Base-by-base conservation (phyloP, 2,329 filamentous ascomycete species). In the Shiraia bambusicola region DNA sequence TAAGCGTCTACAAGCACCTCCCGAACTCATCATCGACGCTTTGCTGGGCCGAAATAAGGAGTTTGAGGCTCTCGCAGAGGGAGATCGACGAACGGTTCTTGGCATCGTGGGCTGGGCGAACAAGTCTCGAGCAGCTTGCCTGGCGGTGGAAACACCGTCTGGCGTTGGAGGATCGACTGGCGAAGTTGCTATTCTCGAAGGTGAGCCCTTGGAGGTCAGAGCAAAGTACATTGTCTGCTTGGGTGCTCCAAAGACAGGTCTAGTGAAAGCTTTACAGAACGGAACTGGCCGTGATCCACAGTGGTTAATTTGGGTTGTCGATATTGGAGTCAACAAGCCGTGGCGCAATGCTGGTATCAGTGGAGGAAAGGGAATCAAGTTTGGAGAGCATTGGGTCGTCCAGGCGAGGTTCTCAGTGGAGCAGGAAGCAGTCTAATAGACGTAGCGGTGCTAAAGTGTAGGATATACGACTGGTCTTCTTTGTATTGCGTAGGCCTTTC, bases 51-150 rank as follows among this genome's bases (percentile, higher is more conserved):
- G 93, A 49, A 89, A 93, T 31, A 82, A 90, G 42, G 85, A 88
- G 2, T 96, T 96, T 59, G 90, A 96, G 54, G 89, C 94, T 56
- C 76, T 97, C 19, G 81, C 88, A 26, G 86, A 84, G 2, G 85
- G 86, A 12, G 87, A 95, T 52, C 88, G 94, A 64, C 83, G 85
- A 3, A 86, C 86, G 0, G 88, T 89, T 0, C 91, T 94, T 60
- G 87, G 94, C 61, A 81, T 96, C 61, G 93, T 96, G 59, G 86
- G 90, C 49, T 97, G 91, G 90, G 86, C 89, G 2, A 97, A 96
- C 63, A 85, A 90, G 50, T 88, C 85, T 63, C 87, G 90, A 51
- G 84, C 89, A 0, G 83, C 85, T 43, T 85, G 93, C 3, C 73
- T 98, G 14, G 87, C 90, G 0, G 81, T 98, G n/a, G 92, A 95